These are phyloP conservation scores for Allium sativum DNA, from an alignment of 106 monocot genomes.

Conservation along the genomic window DNA sequence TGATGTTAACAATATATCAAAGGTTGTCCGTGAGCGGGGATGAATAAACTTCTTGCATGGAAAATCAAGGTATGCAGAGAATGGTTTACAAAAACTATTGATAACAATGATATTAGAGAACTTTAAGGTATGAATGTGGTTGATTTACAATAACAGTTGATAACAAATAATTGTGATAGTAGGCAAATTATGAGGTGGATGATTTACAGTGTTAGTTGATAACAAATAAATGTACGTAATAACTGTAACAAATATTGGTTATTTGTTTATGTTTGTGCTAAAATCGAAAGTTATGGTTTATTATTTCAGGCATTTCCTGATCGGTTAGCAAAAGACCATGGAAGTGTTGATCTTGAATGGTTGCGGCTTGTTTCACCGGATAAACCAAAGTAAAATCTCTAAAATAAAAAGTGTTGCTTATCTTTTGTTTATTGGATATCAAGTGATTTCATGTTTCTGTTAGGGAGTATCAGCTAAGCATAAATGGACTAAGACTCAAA, in stretches of 20 bases:
- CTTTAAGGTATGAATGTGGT: no score
- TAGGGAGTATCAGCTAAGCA: conserved; percentile 88
- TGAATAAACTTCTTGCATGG: conserved; percentile 85
- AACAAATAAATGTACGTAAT: no score
- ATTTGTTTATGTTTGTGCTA: no score
- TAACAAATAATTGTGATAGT: no score
- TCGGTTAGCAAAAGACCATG: conserved; percentile 18
- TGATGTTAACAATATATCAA: conserved; percentile 48
- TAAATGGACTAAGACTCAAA: conserved; percentile 85
- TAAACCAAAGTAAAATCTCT: conserved; percentile 24
- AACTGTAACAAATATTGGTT: no score
- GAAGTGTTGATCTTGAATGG: conserved; percentile 26
- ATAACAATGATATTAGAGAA: no score
- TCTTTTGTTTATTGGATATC: background rate
- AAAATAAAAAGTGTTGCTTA: background rate
- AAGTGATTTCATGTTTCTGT: conserved; percentile 2
- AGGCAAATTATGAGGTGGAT: no score
- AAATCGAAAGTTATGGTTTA: background rate
- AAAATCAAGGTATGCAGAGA: conserved; percentile 46
- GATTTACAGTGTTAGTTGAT: no score
- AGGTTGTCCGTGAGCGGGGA: conserved; percentile 63
- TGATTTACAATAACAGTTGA: no score
- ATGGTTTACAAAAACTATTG: no score
- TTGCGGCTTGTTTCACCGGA: conserved; percentile 21
- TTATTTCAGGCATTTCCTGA: conserved; percentile 18